Base-by-base conservation (phyloP, 768 basidiomycete species). In the Harrya chromipes region DNA sequence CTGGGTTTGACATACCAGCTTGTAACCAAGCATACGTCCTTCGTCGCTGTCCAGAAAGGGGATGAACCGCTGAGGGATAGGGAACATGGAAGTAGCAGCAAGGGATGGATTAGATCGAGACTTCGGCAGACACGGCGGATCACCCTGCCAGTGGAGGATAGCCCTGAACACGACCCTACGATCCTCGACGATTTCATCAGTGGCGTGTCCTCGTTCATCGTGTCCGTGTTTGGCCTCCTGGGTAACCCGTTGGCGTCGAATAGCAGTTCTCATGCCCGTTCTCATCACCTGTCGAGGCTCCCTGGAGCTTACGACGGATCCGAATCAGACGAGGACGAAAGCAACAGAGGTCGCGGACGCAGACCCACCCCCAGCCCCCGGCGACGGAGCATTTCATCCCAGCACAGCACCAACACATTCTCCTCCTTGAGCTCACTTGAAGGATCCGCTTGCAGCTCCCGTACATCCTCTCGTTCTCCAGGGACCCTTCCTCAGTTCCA, bases 1-100 rank as follows among this genome's bases (percentile, higher is more conserved):
- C 70, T 84, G 2, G 82, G 80, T 6, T 63, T 72, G 50, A 63
- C 62, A 26, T 83, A 83, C 52, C 75, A 77, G 48, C 70, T 85
- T 37, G 74, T 71, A 1, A 83, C 77, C 60, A 57, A 59, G 35
- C 62, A 76, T 50, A 85, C 83, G 0, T 80, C 80, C 2, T 85
- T 84, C 55, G 67, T 85, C 38, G 82, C 79, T 1, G 67, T 80
- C 2, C 76, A 80, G 47, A 58, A 51, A 33, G 70, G 66, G n/a
- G 57, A 46, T 3, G 68, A 58, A 40, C 49, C 24, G 29, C 26
- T 11, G 26, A 56, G 65, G 43, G 19, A 14, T 9, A 45, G 41
- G 27, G 47, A 44, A 12, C 41, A 19, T 40, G 10, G 52, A 31
- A 34, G 37, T 6, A 24, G 49, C 3, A 29, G 38, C 26, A 34